phyloP scores from a whole-genome alignment of 108 stramenopile genomes.

The Discostella stelligeroides region DNA sequence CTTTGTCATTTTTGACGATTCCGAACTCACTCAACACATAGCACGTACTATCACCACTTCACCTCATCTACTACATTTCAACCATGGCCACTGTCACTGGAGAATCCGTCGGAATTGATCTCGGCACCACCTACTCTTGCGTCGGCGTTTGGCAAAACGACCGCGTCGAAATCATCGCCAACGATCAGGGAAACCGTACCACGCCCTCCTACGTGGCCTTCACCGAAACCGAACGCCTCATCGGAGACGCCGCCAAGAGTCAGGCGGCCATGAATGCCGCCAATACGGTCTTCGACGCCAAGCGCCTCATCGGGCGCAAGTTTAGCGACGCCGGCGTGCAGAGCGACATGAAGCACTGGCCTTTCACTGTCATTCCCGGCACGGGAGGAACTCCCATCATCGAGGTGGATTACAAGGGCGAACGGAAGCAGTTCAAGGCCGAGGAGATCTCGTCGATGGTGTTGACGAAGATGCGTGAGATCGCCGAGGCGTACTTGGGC shows the following conservation, averaged over 20 bases:
- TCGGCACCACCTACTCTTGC: constrained; percentile 97
- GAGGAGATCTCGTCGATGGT: constrained; percentile 99
- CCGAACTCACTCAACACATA: neutral
- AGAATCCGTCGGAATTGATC: constrained; percentile 92
- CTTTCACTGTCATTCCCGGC: constrained; percentile 92
- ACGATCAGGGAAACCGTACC: constrained; percentile 99
- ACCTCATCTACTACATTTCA: too few species aligned
- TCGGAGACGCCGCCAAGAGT: constrained; percentile 98
- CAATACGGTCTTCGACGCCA: constrained; percentile 98
- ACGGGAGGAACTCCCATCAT: constrained; percentile 94
- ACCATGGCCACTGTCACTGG: constrained; percentile 53
- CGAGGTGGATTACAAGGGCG: constrained; percentile 96
- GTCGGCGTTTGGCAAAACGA: constrained; percentile 99
- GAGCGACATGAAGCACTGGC: constrained; percentile 97
- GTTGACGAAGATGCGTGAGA: constrained; percentile 98
- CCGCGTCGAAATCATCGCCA: constrained; percentile 99
- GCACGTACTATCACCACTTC: neutral
- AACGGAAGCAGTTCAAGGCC: constrained; percentile 95
- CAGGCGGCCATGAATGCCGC: constrained; percentile 99
- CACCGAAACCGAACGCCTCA: constrained; percentile 97
- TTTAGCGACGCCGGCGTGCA: constrained; percentile 95
- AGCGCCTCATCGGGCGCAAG: constrained; percentile 97
- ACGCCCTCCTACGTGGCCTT: constrained; percentile 99
- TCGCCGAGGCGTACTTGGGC: constrained; percentile 98
- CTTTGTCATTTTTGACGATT: neutral